Conservation (phyloP, 2,329 filamentous ascomycete genomes). For the Alternaria consortialis region DNA sequence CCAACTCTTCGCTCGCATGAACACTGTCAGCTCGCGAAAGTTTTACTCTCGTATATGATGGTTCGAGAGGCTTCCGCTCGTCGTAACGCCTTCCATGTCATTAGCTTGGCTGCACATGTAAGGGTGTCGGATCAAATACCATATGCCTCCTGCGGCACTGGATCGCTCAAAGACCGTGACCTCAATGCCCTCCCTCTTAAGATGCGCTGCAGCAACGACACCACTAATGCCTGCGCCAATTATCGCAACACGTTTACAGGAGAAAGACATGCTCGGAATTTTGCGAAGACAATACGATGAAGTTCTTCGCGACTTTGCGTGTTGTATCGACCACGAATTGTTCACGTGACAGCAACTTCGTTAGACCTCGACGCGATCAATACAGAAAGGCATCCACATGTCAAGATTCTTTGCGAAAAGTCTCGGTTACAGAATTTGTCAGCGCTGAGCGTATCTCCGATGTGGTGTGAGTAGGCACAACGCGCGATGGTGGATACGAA, state of each 20-base stretch:
- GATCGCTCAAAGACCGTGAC: conserved; percentile 65
- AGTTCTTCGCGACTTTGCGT: not conserved
- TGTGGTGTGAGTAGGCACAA: conserved; percentile 1
- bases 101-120: not conserved
- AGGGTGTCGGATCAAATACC: conserved; percentile 49
- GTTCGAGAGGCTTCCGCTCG: conserved; percentile 58
- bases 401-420: not conserved
- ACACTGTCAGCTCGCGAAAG: conserved; percentile 30
- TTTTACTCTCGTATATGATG: conserved; percentile 54
- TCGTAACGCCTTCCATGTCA: conserved; percentile 56
- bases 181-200: conserved; percentile 50
- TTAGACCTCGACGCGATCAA: not conserved
- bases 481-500: conserved; percentile 27
- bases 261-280: conserved; percentile 24
- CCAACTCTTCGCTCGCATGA: conserved; percentile 19
- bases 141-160: conserved; percentile 63
- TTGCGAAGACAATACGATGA: not conserved
- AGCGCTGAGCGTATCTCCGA: conserved; percentile 2
- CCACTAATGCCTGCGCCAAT: conserved; percentile 52
- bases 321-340: not conserved
- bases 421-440: conserved; percentile 9
- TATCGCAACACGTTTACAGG: conserved; percentile 40
- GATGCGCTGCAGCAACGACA: conserved; percentile 47
- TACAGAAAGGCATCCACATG: not conserved
- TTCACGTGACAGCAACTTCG: not conserved